Evolutionary conservation across 306 rosid genomes (phyloP).

Genomic region (Datisca glomerata): DNA sequence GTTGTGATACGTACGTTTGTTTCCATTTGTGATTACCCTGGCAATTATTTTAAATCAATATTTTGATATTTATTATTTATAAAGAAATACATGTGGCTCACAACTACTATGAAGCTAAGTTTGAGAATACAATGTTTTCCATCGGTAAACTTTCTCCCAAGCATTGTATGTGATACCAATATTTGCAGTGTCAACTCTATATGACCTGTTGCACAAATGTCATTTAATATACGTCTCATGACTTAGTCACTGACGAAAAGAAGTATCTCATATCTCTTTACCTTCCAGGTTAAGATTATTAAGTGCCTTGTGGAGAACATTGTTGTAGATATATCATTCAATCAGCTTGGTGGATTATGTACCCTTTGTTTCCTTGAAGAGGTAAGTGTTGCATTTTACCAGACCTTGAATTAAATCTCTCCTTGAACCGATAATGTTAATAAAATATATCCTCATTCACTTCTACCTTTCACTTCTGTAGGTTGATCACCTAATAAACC

Average conservation of each 20-base stretch:
- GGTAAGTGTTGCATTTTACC: constrained; percentile 37
- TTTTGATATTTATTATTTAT: too few species aligned
- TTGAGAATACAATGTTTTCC: neutral
- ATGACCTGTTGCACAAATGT: too few species aligned
- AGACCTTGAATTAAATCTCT: constrained; percentile 7
- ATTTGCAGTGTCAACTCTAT: too few species aligned
- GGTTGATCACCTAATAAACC: constrained; percentile 86
- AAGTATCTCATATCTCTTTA: constrained; percentile 8
- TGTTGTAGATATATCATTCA: constrained; percentile 94
- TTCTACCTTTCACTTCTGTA: constrained; percentile 15
- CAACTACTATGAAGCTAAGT: constrained; percentile 1
- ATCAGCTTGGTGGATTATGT: constrained; percentile 97
- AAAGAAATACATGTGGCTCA: too few species aligned
- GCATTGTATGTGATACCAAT: neutral
- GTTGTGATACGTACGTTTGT: too few species aligned
- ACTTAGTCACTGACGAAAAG: too few species aligned
- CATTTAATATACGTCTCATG: too few species aligned
- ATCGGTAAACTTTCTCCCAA: neutral
- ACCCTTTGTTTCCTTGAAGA: constrained; percentile 97
- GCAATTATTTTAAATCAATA: too few species aligned
- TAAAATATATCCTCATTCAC: neutral
- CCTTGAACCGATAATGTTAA: constrained; percentile 6
- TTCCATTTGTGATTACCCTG: too few species aligned
- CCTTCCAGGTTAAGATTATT: constrained; percentile 76
- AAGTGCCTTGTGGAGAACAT: constrained; percentile 98